Base-by-base conservation (phyloP, 139 green algal species). In the Desmodesmus armatus region DNA sequence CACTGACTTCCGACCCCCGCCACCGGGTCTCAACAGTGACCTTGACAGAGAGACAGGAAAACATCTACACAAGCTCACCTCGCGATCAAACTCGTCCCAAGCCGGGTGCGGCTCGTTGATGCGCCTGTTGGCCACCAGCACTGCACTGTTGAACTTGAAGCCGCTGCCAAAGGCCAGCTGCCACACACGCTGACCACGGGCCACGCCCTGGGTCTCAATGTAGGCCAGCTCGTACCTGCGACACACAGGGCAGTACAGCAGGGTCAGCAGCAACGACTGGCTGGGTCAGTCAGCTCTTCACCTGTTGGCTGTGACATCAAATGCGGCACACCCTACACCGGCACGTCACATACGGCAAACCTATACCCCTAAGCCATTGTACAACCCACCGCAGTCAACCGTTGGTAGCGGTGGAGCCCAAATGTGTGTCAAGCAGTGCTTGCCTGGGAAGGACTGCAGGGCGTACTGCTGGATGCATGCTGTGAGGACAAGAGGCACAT, bases 111-210 rank as follows among this genome's bases (percentile, higher is more conserved):
- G 15, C 4, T 85, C 80, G 0, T 0, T 51, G 40, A 83, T 73
- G 40, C 58, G 39, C 39, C 77, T 73, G 40, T 75, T 83, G 40
- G 77, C 77, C 35, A 49, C n/a, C 58, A 58, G 43, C 40, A 77
- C 78, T 19, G 78, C 78, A 27, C 39, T 76, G 93, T 98, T 98
- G 93, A 94, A 98, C 93, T 98, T 98, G 91, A 98, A 98, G 63
- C 94, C 95, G 25, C 84, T 94, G 82, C 96, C 96, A 88, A n/a
- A n/a, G n/a, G n/a, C n/a, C 51, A 94, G 85, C 85, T 92, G 87
- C 87, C 87, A 93, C 9, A 94, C 53, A 21, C 77, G 43, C 70
- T 89, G 71, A 29, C 66, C 53, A 2, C 21, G 25, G 2, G 5
- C 15, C 49, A 78, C 37, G 2, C 17, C 67, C 49, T 62, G 49